Evolutionary conservation across 2,329 filamentous ascomycete genomes (phyloP).

Genomic region (Delphinella strobiligena): DNA sequence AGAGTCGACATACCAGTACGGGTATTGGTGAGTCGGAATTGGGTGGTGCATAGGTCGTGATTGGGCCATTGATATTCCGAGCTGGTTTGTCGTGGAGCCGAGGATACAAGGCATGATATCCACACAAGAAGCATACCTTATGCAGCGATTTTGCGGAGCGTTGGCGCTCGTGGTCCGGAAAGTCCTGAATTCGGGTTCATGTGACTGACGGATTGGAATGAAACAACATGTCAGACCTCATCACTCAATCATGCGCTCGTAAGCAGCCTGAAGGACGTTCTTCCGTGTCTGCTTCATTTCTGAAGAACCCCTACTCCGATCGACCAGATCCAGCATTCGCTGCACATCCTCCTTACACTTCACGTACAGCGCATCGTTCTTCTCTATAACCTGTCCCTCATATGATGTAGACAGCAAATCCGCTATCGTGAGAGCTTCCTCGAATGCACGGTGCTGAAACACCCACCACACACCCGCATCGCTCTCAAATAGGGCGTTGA

Average conservation of each 20-base stretch:
- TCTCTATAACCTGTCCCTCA: not conserved
- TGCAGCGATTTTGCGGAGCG: no score
- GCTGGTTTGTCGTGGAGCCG: no score
- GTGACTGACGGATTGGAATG: no score
- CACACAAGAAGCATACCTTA: no score
- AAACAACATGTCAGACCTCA: no score
- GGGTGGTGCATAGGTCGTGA: no score
- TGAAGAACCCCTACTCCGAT: constrained; percentile 29
- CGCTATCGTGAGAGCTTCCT: constrained; percentile 45
- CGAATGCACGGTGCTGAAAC: constrained; percentile 68
- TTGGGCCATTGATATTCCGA: no score
- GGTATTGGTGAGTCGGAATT: no score
- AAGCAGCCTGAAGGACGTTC: constrained; percentile 33
- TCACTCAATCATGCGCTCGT: constrained; percentile 21
- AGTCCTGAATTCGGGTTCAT: no score
- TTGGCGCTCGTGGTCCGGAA: no score
- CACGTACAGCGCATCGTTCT: constrained; percentile 21
- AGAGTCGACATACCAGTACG: no score
- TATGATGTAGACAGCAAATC: constrained; percentile 12
- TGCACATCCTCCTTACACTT: constrained; percentile 31
- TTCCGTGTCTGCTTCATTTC: constrained; percentile 38
- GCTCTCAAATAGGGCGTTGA: constrained; percentile 54
- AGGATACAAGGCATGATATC: no score
- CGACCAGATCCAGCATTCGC: constrained; percentile 34
- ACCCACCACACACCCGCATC: constrained; percentile 78